Conservation (phyloP, 495 filamentous ascomycete genomes). For the Penicilliopsis zonata region DNA sequence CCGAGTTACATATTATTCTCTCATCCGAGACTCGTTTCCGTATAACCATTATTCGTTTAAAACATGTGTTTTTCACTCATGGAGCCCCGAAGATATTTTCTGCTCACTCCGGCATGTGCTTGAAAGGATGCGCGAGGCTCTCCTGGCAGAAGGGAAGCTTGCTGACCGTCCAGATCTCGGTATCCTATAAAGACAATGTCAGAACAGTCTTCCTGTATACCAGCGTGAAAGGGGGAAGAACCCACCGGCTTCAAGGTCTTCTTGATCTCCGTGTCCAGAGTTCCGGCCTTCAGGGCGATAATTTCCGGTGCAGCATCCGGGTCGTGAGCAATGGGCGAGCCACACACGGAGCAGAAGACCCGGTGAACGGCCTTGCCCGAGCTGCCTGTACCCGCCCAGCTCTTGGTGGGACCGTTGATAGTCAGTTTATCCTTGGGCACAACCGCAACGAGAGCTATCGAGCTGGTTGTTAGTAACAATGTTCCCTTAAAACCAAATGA, state of each 20-base stretch:
- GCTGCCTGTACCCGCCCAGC: slow-evolving; percentile 38
- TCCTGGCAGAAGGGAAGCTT: slow-evolving; percentile 62
- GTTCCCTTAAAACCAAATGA: background rate
- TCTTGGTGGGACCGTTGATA: slow-evolving; percentile 52
- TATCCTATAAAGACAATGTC: slow-evolving; percentile 27
- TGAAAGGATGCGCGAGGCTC: slow-evolving; percentile 44
- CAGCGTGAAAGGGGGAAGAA: background rate
- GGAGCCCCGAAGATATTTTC: background rate
- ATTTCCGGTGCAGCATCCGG: slow-evolving; percentile 55
- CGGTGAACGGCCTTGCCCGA: slow-evolving; percentile 51
- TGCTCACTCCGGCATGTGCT: slow-evolving; percentile 46
- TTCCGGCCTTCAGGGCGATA: slow-evolving; percentile 57
- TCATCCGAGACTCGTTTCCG: too few relatives aligned
- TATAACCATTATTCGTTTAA: too few relatives aligned
- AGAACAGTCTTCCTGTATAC: background rate
- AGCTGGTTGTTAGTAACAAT: background rate
- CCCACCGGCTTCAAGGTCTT: slow-evolving; percentile 53
- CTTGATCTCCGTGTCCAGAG: slow-evolving; percentile 49
- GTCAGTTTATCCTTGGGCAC: slow-evolving; percentile 50
- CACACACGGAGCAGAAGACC: slow-evolving; percentile 57
- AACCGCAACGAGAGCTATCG: slow-evolving; percentile 48
- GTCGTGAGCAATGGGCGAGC: slow-evolving; percentile 57
- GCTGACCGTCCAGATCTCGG: slow-evolving; percentile 56
- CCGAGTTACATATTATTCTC: too few relatives aligned
- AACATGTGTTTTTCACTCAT: too few relatives aligned